phyloP scores from a whole-genome alignment of 2,329 filamentous ascomycete species.

The Ophiostoma ulmi region DNA sequence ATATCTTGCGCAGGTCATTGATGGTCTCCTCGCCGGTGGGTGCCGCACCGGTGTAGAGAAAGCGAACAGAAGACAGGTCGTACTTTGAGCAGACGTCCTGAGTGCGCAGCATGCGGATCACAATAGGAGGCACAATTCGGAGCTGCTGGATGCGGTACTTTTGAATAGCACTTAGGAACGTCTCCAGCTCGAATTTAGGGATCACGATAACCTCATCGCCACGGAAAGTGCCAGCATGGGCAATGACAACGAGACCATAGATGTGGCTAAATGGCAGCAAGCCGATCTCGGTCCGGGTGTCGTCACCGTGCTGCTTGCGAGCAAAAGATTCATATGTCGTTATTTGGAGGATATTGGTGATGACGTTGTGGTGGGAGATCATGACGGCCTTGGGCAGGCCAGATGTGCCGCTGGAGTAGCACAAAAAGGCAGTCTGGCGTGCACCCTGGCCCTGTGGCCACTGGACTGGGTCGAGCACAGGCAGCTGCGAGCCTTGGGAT shows the following conservation, averaged over 20 bases:
- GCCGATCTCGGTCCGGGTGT: slow-evolving; percentile 48
- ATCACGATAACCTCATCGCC: slow-evolving; percentile 69
- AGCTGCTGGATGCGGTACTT: slow-evolving; percentile 61
- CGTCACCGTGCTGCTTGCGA: slow-evolving; percentile 31
- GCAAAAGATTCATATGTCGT: slow-evolving; percentile 38
- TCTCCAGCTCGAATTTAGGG: slow-evolving; percentile 65
- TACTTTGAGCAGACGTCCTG: slow-evolving; percentile 57
- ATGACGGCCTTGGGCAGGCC: slow-evolving; percentile 73
- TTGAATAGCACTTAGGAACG: slow-evolving; percentile 58
- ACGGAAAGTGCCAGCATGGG: slow-evolving; percentile 58
- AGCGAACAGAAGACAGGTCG: slow-evolving; percentile 62
- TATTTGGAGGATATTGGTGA: slow-evolving; percentile 65
- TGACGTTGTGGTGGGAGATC: slow-evolving; percentile 70
- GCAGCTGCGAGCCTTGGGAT: slow-evolving; percentile 36
- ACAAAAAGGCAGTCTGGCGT: slow-evolving; percentile 60
- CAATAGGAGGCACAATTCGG: slow-evolving; percentile 70
- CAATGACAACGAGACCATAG: slow-evolving; percentile 67
- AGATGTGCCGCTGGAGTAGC: slow-evolving; percentile 66
- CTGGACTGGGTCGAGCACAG: slow-evolving; percentile 42
- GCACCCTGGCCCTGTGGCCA: slow-evolving; percentile 54
- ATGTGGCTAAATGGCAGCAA: slow-evolving; percentile 74
- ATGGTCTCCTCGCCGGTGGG: slow-evolving; percentile 70
- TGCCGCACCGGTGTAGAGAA: slow-evolving; percentile 70
- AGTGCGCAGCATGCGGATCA: slow-evolving; percentile 69
- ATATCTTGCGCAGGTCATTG: slow-evolving; percentile 55